phyloP scores from a whole-genome alignment of 139 green algal genomes.

The Volvox reticuliferus region DNA sequence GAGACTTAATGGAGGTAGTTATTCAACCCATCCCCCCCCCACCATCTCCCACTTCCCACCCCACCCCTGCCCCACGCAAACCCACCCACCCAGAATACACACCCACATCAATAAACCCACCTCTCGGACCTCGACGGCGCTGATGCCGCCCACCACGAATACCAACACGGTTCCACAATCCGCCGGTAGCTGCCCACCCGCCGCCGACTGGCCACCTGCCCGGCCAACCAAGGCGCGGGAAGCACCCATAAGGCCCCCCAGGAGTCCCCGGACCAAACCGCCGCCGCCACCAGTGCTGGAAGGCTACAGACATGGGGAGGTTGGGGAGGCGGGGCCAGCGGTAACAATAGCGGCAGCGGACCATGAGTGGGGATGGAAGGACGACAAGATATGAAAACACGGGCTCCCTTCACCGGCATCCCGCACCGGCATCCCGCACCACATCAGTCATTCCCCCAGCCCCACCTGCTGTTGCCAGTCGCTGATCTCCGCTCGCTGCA shows the following conservation, averaged over 20 bases:
- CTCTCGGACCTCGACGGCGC: constrained; percentile 60
- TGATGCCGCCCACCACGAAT: constrained; percentile 80
- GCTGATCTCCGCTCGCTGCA: constrained; percentile 48
- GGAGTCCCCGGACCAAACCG: constrained; percentile 66
- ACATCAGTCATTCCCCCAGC: not conserved
- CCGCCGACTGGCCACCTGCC: not conserved
- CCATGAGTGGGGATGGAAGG: not conserved
- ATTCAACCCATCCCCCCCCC: too few relatives aligned
- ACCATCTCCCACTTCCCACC: not conserved
- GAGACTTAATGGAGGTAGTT: too few relatives aligned
- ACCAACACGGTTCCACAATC: constrained; percentile 63
- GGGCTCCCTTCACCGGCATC: not conserved
- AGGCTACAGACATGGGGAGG: not conserved
- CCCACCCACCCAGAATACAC: too few relatives aligned
- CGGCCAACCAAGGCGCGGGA: constrained; percentile 29
- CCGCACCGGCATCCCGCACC: not conserved
- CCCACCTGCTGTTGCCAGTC: constrained; percentile 54
- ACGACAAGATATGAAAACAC: not conserved
- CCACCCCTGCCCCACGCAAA: not conserved
- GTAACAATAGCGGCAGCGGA: not conserved
- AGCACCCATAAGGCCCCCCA: constrained; percentile 72
- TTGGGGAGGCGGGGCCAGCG: too few relatives aligned
- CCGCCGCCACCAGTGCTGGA: constrained; percentile 54
- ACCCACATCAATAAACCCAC: not conserved
- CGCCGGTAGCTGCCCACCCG: not conserved